phyloP scores from a whole-genome alignment of 2,329 filamentous ascomycete genomes.

The Sarocladiaceae sp. region DNA sequence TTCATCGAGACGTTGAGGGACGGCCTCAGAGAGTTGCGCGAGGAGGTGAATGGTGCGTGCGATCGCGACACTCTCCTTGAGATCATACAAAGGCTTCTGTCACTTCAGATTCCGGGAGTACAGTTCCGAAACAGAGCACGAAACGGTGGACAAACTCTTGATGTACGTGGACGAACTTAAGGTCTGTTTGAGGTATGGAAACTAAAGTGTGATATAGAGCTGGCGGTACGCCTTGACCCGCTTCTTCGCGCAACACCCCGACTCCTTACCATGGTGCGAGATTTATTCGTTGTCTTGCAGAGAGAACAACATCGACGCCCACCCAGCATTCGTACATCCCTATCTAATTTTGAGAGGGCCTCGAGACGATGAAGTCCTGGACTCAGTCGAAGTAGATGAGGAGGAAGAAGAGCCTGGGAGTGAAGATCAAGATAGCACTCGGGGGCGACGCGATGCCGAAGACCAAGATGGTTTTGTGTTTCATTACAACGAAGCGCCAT shows the following conservation, averaged over 20 bases:
- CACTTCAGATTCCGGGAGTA: neutral
- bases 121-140: no score
- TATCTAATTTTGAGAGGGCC: neutral
- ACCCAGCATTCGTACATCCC: neutral
- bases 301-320: conserved; percentile 23
- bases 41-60: neutral
- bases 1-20: neutral
- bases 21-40: neutral
- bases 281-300: conserved; percentile 23
- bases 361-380: neutral
- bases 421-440: no score
- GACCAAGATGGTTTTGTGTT: no score
- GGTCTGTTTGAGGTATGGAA: no score
- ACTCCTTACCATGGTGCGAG: conserved; percentile 4
- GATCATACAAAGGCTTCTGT: neutral
- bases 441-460: no score
- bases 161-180: no score
- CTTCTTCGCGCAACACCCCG: neutral
- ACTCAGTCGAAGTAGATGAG: no score
- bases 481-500: no score
- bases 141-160: no score
- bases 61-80: neutral
- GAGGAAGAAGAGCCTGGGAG: no score
- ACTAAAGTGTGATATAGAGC: neutral
- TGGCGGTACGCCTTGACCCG: neutral